Conservation (phyloP, 768 basidiomycete species). For the Boletus rufocinnamomeus region DNA sequence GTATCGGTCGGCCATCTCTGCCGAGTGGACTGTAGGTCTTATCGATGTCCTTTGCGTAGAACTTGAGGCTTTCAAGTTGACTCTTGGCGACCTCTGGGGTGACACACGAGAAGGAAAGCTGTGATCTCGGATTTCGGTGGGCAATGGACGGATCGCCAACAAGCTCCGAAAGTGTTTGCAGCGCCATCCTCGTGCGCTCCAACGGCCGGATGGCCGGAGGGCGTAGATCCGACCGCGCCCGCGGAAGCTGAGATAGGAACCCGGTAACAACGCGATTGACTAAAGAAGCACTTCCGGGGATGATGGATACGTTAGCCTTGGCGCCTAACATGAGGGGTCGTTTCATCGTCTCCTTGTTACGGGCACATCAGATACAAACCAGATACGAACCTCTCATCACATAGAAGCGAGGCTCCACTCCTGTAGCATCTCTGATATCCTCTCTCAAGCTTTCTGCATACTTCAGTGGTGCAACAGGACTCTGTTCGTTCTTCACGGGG, state of each 20-base stretch:
- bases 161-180: slow-evolving; percentile 55
- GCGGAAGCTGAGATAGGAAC: slow-evolving; percentile 60
- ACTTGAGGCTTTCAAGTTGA: slow-evolving; percentile 51
- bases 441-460: slow-evolving; percentile 57
- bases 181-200: slow-evolving; percentile 57
- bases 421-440: slow-evolving; percentile 48
- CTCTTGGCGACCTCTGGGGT: slow-evolving; percentile 50
- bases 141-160: slow-evolving; percentile 46
- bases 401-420: slow-evolving; percentile 53
- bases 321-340: slow-evolving; percentile 43
- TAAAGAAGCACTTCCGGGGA: slow-evolving; percentile 57
- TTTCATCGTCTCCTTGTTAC: slow-evolving; percentile 1
- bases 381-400: slow-evolving; percentile 56
- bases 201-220: slow-evolving; percentile 36
- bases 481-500: slow-evolving; percentile 56
- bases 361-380: neutral
- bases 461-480: slow-evolving; percentile 51
- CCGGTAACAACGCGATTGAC: slow-evolving; percentile 63
- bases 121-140: slow-evolving; percentile 54
- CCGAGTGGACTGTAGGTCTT: slow-evolving; percentile 58
- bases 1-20: slow-evolving; percentile 57
- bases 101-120: slow-evolving; percentile 69
- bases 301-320: slow-evolving; percentile 53
- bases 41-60: slow-evolving; percentile 47
- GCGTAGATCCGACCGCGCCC: slow-evolving; percentile 48